phyloP scores from a whole-genome alignment of 768 basidiomycete species.

The Gloeostereum incarnatum region DNA sequence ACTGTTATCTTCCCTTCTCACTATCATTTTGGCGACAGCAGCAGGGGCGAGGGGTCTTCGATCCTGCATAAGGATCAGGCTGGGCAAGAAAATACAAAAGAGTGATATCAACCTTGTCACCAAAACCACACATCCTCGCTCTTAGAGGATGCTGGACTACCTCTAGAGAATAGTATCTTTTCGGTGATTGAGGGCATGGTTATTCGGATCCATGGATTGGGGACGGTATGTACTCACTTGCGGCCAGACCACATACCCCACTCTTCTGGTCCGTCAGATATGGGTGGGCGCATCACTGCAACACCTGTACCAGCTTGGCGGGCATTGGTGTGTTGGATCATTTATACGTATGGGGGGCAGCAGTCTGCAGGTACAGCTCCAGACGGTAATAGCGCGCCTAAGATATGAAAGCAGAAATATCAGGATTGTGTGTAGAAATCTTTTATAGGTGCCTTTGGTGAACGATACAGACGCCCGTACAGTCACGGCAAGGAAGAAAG shows the following conservation, averaged over 20 bases:
- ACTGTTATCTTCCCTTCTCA: slow-evolving; percentile 56
- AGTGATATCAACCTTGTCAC: slow-evolving; percentile 65
- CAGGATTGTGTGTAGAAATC: too few species aligned
- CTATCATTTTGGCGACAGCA: slow-evolving; percentile 77
- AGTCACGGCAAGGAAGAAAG: too few species aligned
- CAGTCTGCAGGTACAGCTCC: too few species aligned
- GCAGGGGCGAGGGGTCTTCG: slow-evolving; percentile 89
- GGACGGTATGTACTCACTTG: slow-evolving; percentile 34
- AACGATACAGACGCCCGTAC: too few species aligned
- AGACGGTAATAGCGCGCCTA: too few species aligned
- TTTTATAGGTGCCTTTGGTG: too few species aligned
- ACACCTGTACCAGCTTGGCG: too few species aligned
- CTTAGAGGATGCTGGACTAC: slow-evolving; percentile 84
- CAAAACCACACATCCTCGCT: slow-evolving; percentile 94
- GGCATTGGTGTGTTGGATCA: slow-evolving; percentile 61
- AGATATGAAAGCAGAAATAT: too few species aligned
- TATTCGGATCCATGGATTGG: slow-evolving; percentile 7
- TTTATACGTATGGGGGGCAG: too few species aligned
- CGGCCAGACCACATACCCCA: slow-evolving; percentile 68
- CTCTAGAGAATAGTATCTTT: slow-evolving; percentile 74
- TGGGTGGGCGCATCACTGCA: slow-evolving; percentile 18
- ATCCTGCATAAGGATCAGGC: slow-evolving; percentile 46
- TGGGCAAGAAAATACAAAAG: slow-evolving; percentile 10
- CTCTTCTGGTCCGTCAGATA: slow-evolving; percentile 36
- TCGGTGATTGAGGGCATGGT: slow-evolving; percentile 8